Evolutionary conservation across 2,329 filamentous ascomycete species (phyloP), one percentile per base, ranked within the genome.

Genomic region (Talaromyces sp.): DNA sequence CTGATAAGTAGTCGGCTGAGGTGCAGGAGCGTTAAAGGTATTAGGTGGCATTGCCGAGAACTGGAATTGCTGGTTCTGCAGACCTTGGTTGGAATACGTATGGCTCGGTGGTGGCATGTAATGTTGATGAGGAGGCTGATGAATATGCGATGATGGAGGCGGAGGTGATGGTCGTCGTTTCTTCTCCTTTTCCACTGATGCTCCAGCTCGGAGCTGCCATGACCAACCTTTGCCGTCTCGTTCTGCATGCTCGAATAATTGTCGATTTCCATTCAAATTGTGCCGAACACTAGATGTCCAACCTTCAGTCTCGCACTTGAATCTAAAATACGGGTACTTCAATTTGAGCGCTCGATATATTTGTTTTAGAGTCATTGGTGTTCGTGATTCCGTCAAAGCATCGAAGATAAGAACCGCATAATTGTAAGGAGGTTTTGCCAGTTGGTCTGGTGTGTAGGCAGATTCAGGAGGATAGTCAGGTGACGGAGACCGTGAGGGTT

Each of bases 251-350:
- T 81, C 78, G 65, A 86, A 86, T 50, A 71, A 78, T 74, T 72
- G 81, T 66, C 70, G 81, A 74, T 75, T 85, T 73, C 66, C 81
- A 73, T 70, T 78, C 46, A 87, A 74, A 59, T 87, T 87, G 67
- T 87, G 84, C 35, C 84, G 80, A 37, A 87, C 84, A 74, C 83
- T 86, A 35, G 83, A 86, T 60, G 86, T 84, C 84, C 84, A 87
- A 13, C 84, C 84, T 62, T 80, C 80, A 1, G 84, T 85, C 56
- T 80, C 81, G 67, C 85, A 85, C 65, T 83, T 84, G 74, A 83
- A 86, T 65, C 76, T 76, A 65, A 79, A 79, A 65, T 82, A 86
- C 1, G 84, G 84, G 64, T 84, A 86, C 62, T 83, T 83, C 63
- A 82, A 75, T 67, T 84, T 83, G 57, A 87, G 80, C 41, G 82